A percentile compares a stretch with the other conserved stretches of the same genome.
Conservation (phyloP, 305 asterid species). For the Fraxinus platypoda region DNA sequence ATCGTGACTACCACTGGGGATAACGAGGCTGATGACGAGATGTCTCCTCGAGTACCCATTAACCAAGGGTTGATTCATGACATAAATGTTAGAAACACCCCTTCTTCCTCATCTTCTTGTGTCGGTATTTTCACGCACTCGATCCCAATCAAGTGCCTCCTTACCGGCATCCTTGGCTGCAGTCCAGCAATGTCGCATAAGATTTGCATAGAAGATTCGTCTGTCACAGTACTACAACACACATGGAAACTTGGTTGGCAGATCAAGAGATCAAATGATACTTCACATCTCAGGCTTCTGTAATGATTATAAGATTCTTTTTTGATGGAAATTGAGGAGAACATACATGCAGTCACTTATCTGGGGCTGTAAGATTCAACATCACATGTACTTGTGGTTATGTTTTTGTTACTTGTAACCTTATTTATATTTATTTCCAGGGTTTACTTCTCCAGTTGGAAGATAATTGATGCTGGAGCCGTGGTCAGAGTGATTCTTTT, state of each 20-base stretch:
- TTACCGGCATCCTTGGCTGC: slow-evolving; percentile 87
- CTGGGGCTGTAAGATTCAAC: not conserved
- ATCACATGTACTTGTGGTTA: not conserved
- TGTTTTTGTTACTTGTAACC: slow-evolving; percentile 12
- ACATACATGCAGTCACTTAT: not conserved
- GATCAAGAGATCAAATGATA: slow-evolving; percentile 84
- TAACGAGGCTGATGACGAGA: slow-evolving; percentile 94
- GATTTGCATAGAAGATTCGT: slow-evolving; percentile 84
- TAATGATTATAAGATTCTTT: slow-evolving; percentile 22
- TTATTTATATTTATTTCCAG: slow-evolving; percentile 4
- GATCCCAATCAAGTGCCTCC: slow-evolving; percentile 71
- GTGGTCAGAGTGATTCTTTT: slow-evolving; percentile 43
- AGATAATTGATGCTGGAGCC: slow-evolving; percentile 32
- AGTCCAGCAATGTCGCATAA: slow-evolving; percentile 68
- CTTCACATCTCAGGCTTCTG: slow-evolving; percentile 87
- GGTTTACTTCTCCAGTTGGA: slow-evolving; percentile 27
- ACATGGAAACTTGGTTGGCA: slow-evolving; percentile 93
- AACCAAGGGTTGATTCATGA: slow-evolving; percentile 49
- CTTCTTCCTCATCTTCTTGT: slow-evolving; percentile 40
- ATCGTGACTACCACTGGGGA: slow-evolving; percentile 78
- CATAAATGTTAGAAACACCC: slow-evolving; percentile 38
- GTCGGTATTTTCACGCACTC: slow-evolving; percentile 84
- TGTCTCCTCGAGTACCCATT: slow-evolving; percentile 80
- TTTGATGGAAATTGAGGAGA: not conserved
- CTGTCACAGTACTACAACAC: slow-evolving; percentile 84